Base-by-base conservation (phyloP, 129 eudicot species). In the Mikania micrantha region DNA sequence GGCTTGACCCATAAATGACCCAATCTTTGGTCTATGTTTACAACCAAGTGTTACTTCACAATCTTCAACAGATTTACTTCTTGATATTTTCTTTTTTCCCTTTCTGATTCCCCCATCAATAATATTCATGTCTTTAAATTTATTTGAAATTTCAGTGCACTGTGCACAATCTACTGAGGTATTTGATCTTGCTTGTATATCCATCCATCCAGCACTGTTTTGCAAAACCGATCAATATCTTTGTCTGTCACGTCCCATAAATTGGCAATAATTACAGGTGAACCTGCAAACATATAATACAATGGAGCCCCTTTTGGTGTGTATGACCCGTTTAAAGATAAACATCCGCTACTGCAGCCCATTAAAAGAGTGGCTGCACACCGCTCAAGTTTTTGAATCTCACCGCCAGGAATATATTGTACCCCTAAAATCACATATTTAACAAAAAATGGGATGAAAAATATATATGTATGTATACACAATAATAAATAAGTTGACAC, bases 191-290 rank as follows among this genome's bases (percentile, higher is more conserved):
- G 87, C 92, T 69, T 60, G 73, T n/a, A n/a, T 65, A 90, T 53
- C 83, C 92, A 89, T 0, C 90, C 85, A 72, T 82, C 85, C 34
- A 94, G 90, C 87, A 94, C 66, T 9, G 95, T 90, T 67, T 87
- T 94, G 1, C 90, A 96, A 63, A 94, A 94, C 63, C 97, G 84
- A 67, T 94, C 99, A 36, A 94, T 94, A 80, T 94, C 97, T 53
- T 77, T 84, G 80, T 94, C 99, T 1, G 99, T 94, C 48, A 94
- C 99, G 48, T 87, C 95, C 99, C 99, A 94, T 57, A 94, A 77
- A 64, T 94, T 89, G 66, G 97, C 99, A 28, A 94, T 79, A 15
- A 90, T 88, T 7, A 87, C 84, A 41, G 99, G 99, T 21, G 99
- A 90, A n/a, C 99, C 99, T 0, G 93, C 99, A 56, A 77, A 64